Evolutionary conservation across 495 filamentous ascomycete species (phyloP).

Genomic region (Usnea hakonensis): DNA sequence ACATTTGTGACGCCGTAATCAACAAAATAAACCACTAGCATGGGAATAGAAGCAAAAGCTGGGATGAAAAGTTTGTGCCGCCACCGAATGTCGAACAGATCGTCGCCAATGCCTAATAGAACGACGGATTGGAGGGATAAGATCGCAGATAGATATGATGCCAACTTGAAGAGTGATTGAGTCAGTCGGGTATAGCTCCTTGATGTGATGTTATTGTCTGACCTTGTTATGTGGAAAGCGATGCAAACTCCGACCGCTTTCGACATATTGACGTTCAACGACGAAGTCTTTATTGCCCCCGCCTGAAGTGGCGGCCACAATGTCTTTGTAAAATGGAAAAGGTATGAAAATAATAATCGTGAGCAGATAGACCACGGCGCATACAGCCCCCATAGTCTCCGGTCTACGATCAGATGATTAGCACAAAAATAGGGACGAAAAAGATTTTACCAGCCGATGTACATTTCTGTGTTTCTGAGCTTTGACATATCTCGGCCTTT

Average conservation of each 20-base stretch:
- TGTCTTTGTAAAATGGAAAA: constrained; percentile 96
- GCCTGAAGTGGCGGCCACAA: constrained; percentile 90
- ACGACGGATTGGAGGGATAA: constrained; percentile 83
- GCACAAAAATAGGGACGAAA: background rate
- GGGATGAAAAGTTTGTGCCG: constrained; percentile 97
- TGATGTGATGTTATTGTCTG: constrained; percentile 19
- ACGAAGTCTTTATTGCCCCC: constrained; percentile 87
- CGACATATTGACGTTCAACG: constrained; percentile 53
- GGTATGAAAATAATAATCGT: constrained; percentile 85
- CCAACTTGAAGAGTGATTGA: constrained; percentile 50
- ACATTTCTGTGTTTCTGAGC: constrained; percentile 65
- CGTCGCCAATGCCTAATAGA: constrained; percentile 88
- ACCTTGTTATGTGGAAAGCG: constrained; percentile 93
- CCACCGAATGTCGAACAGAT: constrained; percentile 98
- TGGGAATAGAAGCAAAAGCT: constrained; percentile 84
- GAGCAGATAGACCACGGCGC: constrained; percentile 85
- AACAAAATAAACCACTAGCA: constrained; percentile 95
- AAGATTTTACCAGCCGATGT: constrained; percentile 26
- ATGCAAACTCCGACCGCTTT: constrained; percentile 74
- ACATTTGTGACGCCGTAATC: constrained; percentile 95
- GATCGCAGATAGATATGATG: constrained; percentile 89
- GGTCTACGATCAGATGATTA: constrained; percentile 45
- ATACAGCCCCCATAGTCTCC: constrained; percentile 96
- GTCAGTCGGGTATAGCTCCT: background rate
- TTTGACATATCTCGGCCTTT: constrained; percentile 92